Evolutionary conservation across 2,329 filamentous ascomycete genomes (phyloP).

Genomic region (Fusarium torreyae): DNA sequence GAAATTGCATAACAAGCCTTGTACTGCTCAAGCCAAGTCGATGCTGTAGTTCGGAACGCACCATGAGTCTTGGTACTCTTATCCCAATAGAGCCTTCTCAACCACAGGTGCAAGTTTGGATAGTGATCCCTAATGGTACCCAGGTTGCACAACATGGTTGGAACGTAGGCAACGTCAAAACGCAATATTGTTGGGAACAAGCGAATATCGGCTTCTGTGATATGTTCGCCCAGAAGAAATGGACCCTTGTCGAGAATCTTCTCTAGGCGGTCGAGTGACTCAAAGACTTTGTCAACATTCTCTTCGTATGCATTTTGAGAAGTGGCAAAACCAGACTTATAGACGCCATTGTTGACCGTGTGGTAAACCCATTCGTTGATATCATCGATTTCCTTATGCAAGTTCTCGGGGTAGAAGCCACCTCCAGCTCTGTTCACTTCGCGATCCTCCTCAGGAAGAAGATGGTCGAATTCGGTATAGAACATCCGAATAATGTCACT

Average conservation of each 20-base stretch:
- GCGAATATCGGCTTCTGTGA: conserved; percentile 80
- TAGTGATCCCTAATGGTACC: conserved; percentile 75
- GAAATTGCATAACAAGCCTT: conserved; percentile 50
- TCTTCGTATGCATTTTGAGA: conserved; percentile 77
- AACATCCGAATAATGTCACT: conserved; percentile 89
- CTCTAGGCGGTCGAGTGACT: conserved; percentile 76
- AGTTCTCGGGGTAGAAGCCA: conserved; percentile 69
- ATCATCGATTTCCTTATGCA: conserved; percentile 72
- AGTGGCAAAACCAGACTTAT: conserved; percentile 75
- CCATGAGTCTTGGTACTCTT: conserved; percentile 57
- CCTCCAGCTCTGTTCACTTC: conserved; percentile 65
- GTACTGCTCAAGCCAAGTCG: conserved; percentile 64
- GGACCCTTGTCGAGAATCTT: conserved; percentile 65
- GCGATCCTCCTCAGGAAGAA: conserved; percentile 67
- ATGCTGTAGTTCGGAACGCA: conserved; percentile 78
- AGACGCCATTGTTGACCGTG: conserved; percentile 65
- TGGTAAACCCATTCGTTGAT: conserved; percentile 78
- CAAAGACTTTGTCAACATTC: conserved; percentile 72
- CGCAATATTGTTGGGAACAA: conserved; percentile 76
- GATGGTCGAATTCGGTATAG: conserved; percentile 78
- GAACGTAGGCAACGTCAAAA: conserved; percentile 79
- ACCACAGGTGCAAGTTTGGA: conserved; percentile 77
- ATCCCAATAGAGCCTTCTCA: conserved; percentile 81
- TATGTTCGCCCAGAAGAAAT: conserved; percentile 73
- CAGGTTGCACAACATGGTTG: conserved; percentile 76